phyloP scores from a whole-genome alignment of 202 grass and related monocot species.

The Dendrocalamus latiflorus region DNA sequence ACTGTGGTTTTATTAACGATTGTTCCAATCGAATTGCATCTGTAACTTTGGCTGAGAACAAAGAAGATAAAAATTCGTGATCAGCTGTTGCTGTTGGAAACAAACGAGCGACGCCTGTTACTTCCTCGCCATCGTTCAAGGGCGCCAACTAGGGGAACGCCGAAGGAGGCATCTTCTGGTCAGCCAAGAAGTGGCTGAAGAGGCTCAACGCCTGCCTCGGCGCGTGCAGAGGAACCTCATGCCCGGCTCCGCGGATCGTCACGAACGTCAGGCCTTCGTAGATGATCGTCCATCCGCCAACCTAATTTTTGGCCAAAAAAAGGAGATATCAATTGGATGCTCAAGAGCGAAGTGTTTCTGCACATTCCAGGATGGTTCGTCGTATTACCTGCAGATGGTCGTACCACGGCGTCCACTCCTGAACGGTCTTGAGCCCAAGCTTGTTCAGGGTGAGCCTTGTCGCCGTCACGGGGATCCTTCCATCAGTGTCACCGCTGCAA shows the following conservation, averaged over 20 bases:
- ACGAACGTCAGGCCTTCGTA: conserved; percentile 90
- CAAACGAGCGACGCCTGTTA: background rate
- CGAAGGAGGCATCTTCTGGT: too few species aligned
- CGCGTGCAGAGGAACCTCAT: too few species aligned
- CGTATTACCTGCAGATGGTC: conserved; percentile 61
- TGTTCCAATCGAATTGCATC: conserved; percentile 30
- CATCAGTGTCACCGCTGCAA: conserved; percentile 82
- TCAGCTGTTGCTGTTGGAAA: background rate
- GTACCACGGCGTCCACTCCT: conserved; percentile 95
- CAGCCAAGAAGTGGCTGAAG: too few species aligned
- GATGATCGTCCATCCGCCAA: conserved; percentile 89
- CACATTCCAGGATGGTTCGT: background rate
- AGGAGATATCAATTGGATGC: background rate
- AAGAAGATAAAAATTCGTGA: background rate
- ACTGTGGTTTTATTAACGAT: conserved; percentile 11
- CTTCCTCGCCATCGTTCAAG: background rate
- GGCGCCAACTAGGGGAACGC: conserved; percentile 21
- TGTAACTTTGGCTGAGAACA: background rate
- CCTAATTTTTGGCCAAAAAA: conserved; percentile 19
- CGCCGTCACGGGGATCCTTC: conserved; percentile 90
- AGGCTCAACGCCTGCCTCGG: too few species aligned
- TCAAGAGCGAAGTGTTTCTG: too few species aligned
- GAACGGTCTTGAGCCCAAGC: conserved; percentile 77
- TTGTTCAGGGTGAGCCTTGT: conserved; percentile 83
- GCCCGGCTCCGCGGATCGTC: too few species aligned